These are phyloP conservation scores for Tulasnella sp. DNA, from an alignment of 768 basidiomycete genomes.

Conservation along the genomic window DNA sequence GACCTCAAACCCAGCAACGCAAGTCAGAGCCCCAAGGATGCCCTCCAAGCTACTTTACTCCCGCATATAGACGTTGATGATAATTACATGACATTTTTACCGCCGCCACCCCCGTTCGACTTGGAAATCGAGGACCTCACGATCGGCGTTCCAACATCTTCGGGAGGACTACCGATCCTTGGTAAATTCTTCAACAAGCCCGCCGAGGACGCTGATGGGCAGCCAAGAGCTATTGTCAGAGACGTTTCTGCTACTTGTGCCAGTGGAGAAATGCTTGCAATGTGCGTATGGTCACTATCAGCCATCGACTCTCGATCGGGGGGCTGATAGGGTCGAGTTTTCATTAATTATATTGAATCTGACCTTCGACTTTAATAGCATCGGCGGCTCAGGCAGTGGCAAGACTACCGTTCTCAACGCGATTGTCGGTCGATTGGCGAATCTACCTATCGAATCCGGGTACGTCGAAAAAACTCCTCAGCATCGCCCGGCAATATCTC, in stretches of 20 bases:
- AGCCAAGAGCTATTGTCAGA: slow-evolving; percentile 42
- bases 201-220: slow-evolving; percentile 8
- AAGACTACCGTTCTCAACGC: slow-evolving; percentile 48
- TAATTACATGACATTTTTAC: slow-evolving; percentile 20
- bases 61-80: neutral
- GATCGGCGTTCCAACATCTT: slow-evolving; percentile 39
- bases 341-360: neutral
- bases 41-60: neutral
- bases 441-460: slow-evolving; percentile 43
- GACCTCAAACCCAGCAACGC: slow-evolving; percentile 13
- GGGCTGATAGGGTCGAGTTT: too few relatives aligned
- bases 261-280: slow-evolving; percentile 48
- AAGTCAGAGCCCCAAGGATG: neutral
- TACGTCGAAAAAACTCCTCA: slow-evolving; percentile 36
- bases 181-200: slow-evolving; percentile 36
- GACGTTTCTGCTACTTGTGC: slow-evolving; percentile 43
- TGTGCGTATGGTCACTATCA: slow-evolving; percentile 41
- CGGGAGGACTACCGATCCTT: slow-evolving; percentile 33
- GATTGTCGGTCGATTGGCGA: slow-evolving; percentile 43
- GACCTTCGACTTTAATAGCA: slow-evolving; percentile 32
- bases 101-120: slow-evolving; percentile 38
- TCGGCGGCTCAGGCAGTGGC: slow-evolving; percentile 44
- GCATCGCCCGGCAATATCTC: neutral
- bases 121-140: slow-evolving; percentile 38
- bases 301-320: neutral